A percentile compares a stretch with the other conserved stretches of the same genome.
phyloP scores from a whole-genome alignment of 352 stramenopile species.

The Pythium myriotylum region DNA sequence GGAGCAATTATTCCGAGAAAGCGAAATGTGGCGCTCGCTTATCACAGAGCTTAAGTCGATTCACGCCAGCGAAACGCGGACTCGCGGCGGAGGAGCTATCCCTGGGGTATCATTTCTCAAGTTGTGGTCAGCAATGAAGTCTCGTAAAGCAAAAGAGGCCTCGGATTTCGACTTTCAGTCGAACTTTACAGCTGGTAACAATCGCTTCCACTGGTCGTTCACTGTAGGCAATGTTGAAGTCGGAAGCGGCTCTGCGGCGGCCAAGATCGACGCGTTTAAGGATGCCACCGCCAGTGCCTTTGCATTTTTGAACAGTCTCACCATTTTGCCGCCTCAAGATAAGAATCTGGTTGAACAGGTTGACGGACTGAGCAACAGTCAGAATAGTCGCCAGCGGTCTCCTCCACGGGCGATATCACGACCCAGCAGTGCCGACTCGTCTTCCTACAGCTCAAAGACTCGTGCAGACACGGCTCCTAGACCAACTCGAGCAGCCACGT shows the following conservation, averaged over 20 bases:
- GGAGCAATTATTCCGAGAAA: slow-evolving; percentile 43
- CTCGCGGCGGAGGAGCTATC: slow-evolving; percentile 20
- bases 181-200: slow-evolving; percentile 50
- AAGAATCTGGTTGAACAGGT: slow-evolving; percentile 11
- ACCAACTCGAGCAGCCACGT: background rate
- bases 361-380: background rate
- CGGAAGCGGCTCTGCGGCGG: slow-evolving; percentile 60
- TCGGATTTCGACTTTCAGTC: slow-evolving; percentile 45
- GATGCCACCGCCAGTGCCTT: slow-evolving; percentile 44
- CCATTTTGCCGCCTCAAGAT: slow-evolving; percentile 19
- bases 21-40: slow-evolving; percentile 48
- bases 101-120: slow-evolving; percentile 49
- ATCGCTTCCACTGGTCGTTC: slow-evolving; percentile 68
- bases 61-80: slow-evolving; percentile 19
- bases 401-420: background rate
- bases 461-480: background rate
- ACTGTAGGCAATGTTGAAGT: slow-evolving; percentile 66
- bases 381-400: background rate
- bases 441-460: background rate
- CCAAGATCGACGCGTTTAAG: slow-evolving; percentile 54
- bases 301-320: slow-evolving; percentile 39
- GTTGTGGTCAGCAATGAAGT: slow-evolving; percentile 61
- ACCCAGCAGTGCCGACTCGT: background rate
- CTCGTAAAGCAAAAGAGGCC: slow-evolving; percentile 13
- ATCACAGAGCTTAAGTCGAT: slow-evolving; percentile 42